These are phyloP conservation scores for Parathielavia appendiculata DNA, from an alignment of 495 filamentous ascomycete species.

Conservation along the genomic window DNA sequence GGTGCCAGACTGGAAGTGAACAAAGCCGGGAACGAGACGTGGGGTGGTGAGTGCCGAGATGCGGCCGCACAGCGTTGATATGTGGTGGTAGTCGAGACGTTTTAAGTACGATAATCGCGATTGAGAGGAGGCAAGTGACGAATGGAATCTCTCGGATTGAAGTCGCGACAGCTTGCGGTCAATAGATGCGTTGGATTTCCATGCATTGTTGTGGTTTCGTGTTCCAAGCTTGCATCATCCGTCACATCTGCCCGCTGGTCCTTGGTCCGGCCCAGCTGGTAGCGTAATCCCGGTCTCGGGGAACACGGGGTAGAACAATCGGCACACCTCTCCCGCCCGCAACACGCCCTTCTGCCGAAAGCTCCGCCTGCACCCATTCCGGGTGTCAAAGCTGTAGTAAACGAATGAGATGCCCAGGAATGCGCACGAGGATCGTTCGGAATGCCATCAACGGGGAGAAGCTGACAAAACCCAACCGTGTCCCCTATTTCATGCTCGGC, in stretches of 20 bases:
- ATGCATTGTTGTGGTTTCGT: conserved; percentile 1
- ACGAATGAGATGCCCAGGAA: conserved; percentile 41
- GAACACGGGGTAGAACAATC: conserved; percentile 19
- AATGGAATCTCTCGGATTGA: not conserved
- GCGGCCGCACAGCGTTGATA: not conserved
- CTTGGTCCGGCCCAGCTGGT: conserved; percentile 13
- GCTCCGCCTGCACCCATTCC: conserved; percentile 10
- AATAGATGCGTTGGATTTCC: not conserved
- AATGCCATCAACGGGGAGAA: conserved; percentile 12
- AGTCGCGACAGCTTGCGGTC: conserved; percentile 3
- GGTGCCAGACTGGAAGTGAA: not conserved
- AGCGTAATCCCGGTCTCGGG: conserved; percentile 22
- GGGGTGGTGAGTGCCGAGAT: not conserved
- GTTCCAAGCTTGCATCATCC: conserved; percentile 16
- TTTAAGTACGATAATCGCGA: not conserved
- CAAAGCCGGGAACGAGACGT: conserved; percentile 6
- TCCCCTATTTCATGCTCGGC: not conserved
- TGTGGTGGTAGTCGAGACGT: not conserved
- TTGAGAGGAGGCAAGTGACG: not conserved
- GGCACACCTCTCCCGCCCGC: conserved; percentile 15
- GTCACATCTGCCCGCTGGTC: conserved; percentile 8
- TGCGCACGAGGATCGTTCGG: conserved; percentile 37
- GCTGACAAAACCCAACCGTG: not conserved
- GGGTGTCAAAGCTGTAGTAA: conserved; percentile 17
- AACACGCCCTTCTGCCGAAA: conserved; percentile 5